Conservation (phyloP, 306 rosid genomes). For the Carpinus viminea region DNA sequence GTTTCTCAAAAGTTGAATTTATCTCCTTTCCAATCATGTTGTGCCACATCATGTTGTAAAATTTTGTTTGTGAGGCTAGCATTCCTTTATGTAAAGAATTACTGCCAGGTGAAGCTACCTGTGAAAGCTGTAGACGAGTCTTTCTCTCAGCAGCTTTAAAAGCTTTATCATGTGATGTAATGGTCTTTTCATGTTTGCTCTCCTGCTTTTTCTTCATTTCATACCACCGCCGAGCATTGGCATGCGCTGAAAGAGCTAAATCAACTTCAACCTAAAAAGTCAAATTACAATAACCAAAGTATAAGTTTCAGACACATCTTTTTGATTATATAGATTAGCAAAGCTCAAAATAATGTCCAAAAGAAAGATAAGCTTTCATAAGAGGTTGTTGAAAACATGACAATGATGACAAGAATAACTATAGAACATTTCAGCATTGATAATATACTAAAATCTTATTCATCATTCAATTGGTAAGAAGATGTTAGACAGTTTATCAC, state of each 20-base stretch:
- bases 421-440: neutral
- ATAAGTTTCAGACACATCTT: slow-evolving; percentile 1
- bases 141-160: slow-evolving; percentile 97
- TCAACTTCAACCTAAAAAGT: slow-evolving; percentile 80
- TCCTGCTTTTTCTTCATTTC: slow-evolving; percentile 94
- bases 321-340: neutral
- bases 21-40: too few species aligned
- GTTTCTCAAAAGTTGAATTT: too few species aligned
- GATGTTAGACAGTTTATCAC: neutral
- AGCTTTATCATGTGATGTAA: slow-evolving; percentile 91
- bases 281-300: slow-evolving; percentile 19
- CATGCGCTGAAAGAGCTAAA: slow-evolving; percentile 91
- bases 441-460: neutral
- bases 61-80: too few species aligned
- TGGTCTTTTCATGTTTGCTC: slow-evolving; percentile 90
- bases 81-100: neutral
- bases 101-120: slow-evolving; percentile 51
- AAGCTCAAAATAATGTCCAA: neutral
- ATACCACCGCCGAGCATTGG: slow-evolving; percentile 96
- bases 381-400: neutral
- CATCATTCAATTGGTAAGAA: neutral
- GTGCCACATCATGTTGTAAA: too few species aligned
- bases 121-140: slow-evolving; percentile 88
- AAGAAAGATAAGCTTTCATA: neutral
- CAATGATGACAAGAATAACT: neutral